Percentiles rank a stretch among this genome's conserved stretches.
Conservation (phyloP, 1,284 basidiomycete species). For the Leucoagaricus sp. region DNA sequence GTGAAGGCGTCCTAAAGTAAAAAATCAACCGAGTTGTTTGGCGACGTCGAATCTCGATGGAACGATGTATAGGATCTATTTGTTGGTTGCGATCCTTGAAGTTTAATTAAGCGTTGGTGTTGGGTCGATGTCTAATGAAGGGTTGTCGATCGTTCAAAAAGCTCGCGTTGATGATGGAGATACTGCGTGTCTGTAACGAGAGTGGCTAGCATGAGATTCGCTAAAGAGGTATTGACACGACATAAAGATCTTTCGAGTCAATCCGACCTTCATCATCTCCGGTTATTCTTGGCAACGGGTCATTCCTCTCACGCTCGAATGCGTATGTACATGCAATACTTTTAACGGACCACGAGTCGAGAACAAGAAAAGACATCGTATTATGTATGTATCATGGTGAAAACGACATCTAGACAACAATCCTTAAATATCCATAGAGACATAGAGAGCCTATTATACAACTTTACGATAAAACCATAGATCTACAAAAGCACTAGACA, state of each 20-base stretch:
- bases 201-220: not conserved
- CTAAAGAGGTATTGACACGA: conserved; percentile 5
- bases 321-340: not conserved
- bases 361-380: not conserved
- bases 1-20: not conserved
- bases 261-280: not conserved
- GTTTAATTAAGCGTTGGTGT: not conserved
- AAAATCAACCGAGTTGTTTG: not conserved
- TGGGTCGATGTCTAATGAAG: not conserved
- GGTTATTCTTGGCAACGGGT: not conserved
- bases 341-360: not conserved
- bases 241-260: conserved; percentile 6
- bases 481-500: conserved; percentile 14
- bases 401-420: conserved; percentile 8
- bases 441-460: conserved; percentile 15
- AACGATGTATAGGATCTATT: not conserved
- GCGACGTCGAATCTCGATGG: not conserved
- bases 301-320: not conserved
- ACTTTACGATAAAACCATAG: conserved; percentile 14
- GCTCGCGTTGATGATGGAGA: not conserved
- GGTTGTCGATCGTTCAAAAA: not conserved
- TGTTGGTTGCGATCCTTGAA: not conserved
- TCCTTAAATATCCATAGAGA: conserved; percentile 17
- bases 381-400: not conserved
- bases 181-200: not conserved